Evolutionary conservation across 1,284 basidiomycete species (phyloP).

Genomic region (Heterobasidion irregulare): DNA sequence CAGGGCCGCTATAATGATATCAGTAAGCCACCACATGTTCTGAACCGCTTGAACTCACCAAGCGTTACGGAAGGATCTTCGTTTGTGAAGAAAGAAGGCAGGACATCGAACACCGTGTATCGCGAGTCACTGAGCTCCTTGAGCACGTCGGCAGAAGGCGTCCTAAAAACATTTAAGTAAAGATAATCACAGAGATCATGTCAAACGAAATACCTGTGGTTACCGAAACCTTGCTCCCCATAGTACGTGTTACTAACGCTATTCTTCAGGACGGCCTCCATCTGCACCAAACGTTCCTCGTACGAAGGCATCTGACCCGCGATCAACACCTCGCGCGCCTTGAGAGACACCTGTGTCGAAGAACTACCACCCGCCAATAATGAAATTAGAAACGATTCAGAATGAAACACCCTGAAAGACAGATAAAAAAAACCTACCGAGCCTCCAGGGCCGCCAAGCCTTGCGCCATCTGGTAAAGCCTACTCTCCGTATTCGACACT

Average conservation of each 20-base stretch:
- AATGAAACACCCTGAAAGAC: background rate
- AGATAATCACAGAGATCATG: slow-evolving; percentile 7
- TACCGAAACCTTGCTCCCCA: slow-evolving; percentile 70
- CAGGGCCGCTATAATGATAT: slow-evolving; percentile 62
- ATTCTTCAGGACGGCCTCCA: slow-evolving; percentile 89
- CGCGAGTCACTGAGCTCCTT: slow-evolving; percentile 94
- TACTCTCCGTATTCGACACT: slow-evolving; percentile 64
- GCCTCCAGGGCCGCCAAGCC: slow-evolving; percentile 82
- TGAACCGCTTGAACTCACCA: slow-evolving; percentile 37
- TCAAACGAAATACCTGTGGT: slow-evolving; percentile 34
- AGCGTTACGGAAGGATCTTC: slow-evolving; percentile 79
- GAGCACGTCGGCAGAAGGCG: slow-evolving; percentile 80
- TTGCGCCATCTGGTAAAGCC: slow-evolving; percentile 67
- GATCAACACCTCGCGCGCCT: slow-evolving; percentile 96
- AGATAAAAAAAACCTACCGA: slow-evolving; percentile 24
- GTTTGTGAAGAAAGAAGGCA: slow-evolving; percentile 93
- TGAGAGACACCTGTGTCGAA: slow-evolving; percentile 84
- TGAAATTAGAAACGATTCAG: background rate
- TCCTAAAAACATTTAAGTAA: slow-evolving; percentile 28
- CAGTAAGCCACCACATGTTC: background rate
- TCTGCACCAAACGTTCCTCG: slow-evolving; percentile 88
- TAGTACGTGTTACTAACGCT: slow-evolving; percentile 86
- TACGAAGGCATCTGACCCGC: slow-evolving; percentile 95
- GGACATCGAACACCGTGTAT: slow-evolving; percentile 96
- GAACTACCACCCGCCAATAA: slow-evolving; percentile 27